These are phyloP conservation scores for Plantago ovata DNA, from an alignment of 257 asterid species.

Conservation along the genomic window DNA sequence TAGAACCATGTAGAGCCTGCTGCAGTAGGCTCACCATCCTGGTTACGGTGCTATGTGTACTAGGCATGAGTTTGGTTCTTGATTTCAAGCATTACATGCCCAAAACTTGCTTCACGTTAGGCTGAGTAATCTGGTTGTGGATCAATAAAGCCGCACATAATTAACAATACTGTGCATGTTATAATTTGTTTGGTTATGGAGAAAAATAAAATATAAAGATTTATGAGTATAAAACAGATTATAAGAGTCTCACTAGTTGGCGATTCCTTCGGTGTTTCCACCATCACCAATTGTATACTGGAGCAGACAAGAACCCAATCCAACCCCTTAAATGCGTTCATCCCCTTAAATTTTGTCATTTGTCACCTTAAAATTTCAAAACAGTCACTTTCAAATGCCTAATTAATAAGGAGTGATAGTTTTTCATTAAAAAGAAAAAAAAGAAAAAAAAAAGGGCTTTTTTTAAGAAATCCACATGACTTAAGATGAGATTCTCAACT, in stretches of 20 bases:
- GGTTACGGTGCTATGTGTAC: slow-evolving; percentile 56
- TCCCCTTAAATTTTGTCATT: too few species aligned
- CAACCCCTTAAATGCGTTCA: too few species aligned
- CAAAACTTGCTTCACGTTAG: slow-evolving; percentile 52
- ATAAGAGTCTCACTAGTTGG: slow-evolving; percentile 22
- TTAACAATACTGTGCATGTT: background rate
- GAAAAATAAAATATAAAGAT: background rate
- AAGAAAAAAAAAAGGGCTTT: too few species aligned
- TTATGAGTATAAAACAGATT: background rate
- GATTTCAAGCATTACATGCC: slow-evolving; percentile 48
- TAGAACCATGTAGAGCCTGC: slow-evolving; percentile 50
- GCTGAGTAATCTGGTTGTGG: slow-evolving; percentile 62
- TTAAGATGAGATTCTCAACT: too few species aligned
- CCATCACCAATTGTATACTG: slow-evolving; percentile 59
- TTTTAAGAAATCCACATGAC: too few species aligned
- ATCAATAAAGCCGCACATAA: slow-evolving; percentile 28
- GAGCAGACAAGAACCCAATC: too few species aligned
- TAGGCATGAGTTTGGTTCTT: slow-evolving; percentile 52
- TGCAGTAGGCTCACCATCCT: slow-evolving; percentile 34
- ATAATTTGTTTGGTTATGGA: too few species aligned
- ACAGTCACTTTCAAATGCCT: too few species aligned
- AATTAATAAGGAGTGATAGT: too few species aligned
- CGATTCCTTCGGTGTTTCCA: slow-evolving; percentile 60
- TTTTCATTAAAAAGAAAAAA: too few species aligned
- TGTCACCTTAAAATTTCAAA: too few species aligned